Conservation (phyloP, 768 basidiomycete species). For the Mycena epipterygia region DNA sequence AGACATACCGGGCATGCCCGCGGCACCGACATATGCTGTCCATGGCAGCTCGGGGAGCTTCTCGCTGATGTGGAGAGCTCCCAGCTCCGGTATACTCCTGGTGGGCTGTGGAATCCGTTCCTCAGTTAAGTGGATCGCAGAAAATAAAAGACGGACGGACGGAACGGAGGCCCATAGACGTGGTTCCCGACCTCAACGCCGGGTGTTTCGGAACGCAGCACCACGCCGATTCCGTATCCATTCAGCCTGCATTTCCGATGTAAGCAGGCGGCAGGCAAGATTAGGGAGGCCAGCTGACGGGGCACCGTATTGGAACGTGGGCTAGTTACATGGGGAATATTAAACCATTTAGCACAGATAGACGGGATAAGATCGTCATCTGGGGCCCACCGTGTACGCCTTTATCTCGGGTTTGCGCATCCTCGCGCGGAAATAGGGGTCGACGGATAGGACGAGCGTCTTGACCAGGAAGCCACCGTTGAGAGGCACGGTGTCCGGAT, state of each 20-base stretch:
- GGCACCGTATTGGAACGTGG: too few species aligned
- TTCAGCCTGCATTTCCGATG: conserved; percentile 37
- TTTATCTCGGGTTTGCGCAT: conserved; percentile 38
- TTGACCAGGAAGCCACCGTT: conserved; percentile 54
- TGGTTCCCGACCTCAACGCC: conserved; percentile 54
- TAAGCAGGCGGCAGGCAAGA: neutral
- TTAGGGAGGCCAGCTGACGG: too few species aligned
- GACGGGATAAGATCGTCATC: too few species aligned
- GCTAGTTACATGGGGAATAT: too few species aligned
- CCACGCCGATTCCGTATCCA: conserved; percentile 59
- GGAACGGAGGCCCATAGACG: conserved; percentile 50
- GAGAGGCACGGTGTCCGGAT: conserved; percentile 50
- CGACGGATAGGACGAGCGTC: conserved; percentile 53
- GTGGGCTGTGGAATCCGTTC: conserved; percentile 10
- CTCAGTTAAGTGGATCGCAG: neutral
- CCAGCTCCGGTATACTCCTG: conserved; percentile 20
- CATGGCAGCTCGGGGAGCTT: conserved; percentile 12
- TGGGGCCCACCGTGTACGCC: too few species aligned
- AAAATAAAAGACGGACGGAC: conserved; percentile 27
- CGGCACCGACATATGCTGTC: conserved; percentile 58
- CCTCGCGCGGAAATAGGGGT: conserved; percentile 49
- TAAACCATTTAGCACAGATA: too few species aligned
- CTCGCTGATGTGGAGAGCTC: neutral
- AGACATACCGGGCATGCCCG: conserved; percentile 70
- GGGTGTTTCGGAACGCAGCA: conserved; percentile 56